Conservation (phyloP, 2,329 filamentous ascomycete genomes). For the Penicillium sp. region DNA sequence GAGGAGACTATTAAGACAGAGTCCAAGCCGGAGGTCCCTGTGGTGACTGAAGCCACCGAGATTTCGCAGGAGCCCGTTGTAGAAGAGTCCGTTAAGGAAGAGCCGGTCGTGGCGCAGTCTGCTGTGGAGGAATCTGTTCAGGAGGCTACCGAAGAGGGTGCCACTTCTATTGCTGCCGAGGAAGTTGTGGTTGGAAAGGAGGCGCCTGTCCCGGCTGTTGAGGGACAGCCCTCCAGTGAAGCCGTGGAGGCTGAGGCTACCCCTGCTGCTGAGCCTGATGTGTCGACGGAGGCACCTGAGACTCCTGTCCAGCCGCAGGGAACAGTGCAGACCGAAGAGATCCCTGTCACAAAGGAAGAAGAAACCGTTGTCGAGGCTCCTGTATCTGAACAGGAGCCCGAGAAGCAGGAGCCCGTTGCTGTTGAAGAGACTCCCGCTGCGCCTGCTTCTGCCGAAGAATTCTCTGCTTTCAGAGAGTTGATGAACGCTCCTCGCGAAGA, state of each 20-base stretch:
- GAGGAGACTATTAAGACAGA: neutral
- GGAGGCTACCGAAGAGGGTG: constrained; percentile 11
- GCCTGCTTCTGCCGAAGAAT: constrained; percentile 2
- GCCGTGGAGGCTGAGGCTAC: neutral
- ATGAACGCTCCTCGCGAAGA: neutral
- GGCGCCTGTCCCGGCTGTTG: neutral
- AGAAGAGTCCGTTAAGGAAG: constrained; percentile 1
- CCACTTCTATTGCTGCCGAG: neutral
- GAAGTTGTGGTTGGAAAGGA: neutral
- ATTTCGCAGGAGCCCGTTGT: constrained; percentile 4
- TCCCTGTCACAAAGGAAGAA: neutral
- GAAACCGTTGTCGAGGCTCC: neutral
- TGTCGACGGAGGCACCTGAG: constrained; percentile 1
- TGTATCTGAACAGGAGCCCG: neutral
- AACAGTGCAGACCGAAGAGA: neutral
- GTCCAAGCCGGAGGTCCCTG: neutral
- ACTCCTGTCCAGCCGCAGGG: constrained; percentile 1
- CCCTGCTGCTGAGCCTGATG: constrained; percentile 1
- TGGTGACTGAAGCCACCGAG: neutral
- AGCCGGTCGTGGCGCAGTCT: neutral
- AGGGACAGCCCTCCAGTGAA: constrained; percentile 4
- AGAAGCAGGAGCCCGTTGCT: constrained; percentile 2
- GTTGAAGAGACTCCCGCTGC: constrained; percentile 8
- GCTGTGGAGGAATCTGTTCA: constrained; percentile 1
- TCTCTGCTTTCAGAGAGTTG: constrained; percentile 6